Evolutionary conservation across 176 grass and related monocot genomes (phyloP).

Genomic region (Musa schizocarpa): DNA sequence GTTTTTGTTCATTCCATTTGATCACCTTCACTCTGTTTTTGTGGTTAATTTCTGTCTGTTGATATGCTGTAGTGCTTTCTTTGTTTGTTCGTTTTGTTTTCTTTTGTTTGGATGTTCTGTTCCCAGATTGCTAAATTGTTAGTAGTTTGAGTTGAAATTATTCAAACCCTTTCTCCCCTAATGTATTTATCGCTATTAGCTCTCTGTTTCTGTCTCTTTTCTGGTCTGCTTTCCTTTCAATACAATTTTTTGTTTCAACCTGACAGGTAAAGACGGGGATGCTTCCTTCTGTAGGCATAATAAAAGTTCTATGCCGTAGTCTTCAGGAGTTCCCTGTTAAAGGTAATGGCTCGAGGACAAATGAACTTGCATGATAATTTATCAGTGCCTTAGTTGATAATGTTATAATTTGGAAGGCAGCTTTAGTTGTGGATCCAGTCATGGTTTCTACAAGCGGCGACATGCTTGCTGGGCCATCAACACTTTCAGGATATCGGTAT

Average conservation of each 20-base stretch:
- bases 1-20: too few relatives aligned
- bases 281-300: constrained; percentile 63
- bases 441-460: constrained; percentile 94
- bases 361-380: constrained; percentile 15
- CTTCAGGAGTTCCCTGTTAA: constrained; percentile 77
- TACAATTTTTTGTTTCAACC: constrained; percentile 14
- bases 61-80: too few relatives aligned
- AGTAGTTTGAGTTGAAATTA: too few relatives aligned
- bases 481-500: constrained; percentile 61
- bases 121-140: too few relatives aligned
- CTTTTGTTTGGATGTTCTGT: too few relatives aligned
- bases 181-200: too few relatives aligned
- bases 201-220: background rate
- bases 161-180: too few relatives aligned
- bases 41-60: too few relatives aligned
- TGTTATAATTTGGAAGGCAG: constrained; percentile 48
- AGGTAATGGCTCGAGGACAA: constrained; percentile 41
- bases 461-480: constrained; percentile 56
- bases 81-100: too few relatives aligned
- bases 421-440: constrained; percentile 98
- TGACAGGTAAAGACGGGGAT: constrained; percentile 91
- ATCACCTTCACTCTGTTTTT: too few relatives aligned
- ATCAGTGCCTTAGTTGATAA: constrained; percentile 8
- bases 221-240: background rate
- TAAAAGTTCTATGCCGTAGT: constrained; percentile 60